These are phyloP conservation scores for Exophiala calicioides DNA, from an alignment of 2,329 filamentous ascomycete genomes.

Conservation along the genomic window DNA sequence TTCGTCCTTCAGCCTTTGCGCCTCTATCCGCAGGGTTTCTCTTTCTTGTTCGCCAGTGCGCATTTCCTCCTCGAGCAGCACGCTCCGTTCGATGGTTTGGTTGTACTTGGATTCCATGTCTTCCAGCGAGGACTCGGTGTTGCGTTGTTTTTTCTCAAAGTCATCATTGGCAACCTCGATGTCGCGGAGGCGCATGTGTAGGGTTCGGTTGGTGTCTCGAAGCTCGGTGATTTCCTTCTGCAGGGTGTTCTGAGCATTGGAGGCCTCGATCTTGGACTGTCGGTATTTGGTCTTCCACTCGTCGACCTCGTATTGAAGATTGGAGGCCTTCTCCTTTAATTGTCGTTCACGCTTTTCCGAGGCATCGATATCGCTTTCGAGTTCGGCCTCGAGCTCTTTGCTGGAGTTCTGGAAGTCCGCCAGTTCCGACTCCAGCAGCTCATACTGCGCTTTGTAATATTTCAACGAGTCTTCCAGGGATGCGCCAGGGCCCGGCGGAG, in stretches of 20 bases:
- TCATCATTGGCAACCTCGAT: slow-evolving; percentile 98
- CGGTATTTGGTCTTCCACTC: slow-evolving; percentile 99
- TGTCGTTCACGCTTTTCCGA: slow-evolving; percentile 89
- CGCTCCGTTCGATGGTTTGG: slow-evolving; percentile 83
- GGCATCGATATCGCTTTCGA: slow-evolving; percentile 94
- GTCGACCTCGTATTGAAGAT: slow-evolving; percentile 82
- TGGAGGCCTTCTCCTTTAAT: slow-evolving; percentile 84
- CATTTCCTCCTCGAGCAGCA: slow-evolving; percentile 94
- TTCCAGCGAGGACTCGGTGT: slow-evolving; percentile 92
- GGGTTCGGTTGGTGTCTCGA: slow-evolving; percentile 76
- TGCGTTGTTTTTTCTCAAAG: slow-evolving; percentile 92
- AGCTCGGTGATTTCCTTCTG: slow-evolving; percentile 96
- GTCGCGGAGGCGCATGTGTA: slow-evolving; percentile 83
- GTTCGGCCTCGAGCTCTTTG: slow-evolving; percentile 87
- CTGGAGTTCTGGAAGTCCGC: slow-evolving; percentile 92
- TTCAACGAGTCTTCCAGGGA: slow-evolving; percentile 71
- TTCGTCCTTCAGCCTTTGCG: slow-evolving; percentile 86
- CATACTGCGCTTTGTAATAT: slow-evolving; percentile 97
- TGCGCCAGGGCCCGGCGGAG: slow-evolving; percentile 41
- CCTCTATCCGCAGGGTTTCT: slow-evolving; percentile 83
- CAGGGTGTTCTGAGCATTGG: slow-evolving; percentile 76
- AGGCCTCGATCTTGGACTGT: slow-evolving; percentile 87
- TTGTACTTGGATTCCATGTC: slow-evolving; percentile 98
- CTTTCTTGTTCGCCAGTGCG: slow-evolving; percentile 88
- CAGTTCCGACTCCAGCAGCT: slow-evolving; percentile 85